phyloP scores from a whole-genome alignment of 1,284 basidiomycete species.

The Ustilago crameri region DNA sequence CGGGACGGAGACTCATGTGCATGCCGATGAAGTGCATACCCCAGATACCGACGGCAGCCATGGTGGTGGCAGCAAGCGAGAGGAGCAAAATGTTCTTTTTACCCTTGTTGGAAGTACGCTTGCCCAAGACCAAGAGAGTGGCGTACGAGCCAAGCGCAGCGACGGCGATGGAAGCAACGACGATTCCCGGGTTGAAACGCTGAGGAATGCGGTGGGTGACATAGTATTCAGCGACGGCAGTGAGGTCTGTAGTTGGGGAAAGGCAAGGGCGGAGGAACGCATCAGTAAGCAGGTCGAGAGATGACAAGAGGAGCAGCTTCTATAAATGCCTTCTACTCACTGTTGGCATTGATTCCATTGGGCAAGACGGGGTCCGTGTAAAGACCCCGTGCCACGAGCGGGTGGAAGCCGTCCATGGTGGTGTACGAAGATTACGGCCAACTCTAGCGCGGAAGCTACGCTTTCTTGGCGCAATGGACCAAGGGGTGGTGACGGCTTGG shows the following conservation, averaged over 20 bases:
- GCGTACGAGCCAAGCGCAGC: constrained; percentile 71
- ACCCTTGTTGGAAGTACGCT: constrained; percentile 70
- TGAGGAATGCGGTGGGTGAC: constrained; percentile 68
- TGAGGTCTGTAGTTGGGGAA: constrained; percentile 31
- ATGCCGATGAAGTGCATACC: constrained; percentile 71
- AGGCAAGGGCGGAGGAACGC: constrained; percentile 1
- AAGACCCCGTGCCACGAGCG: constrained; percentile 40
- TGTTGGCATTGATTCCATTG: constrained; percentile 17
- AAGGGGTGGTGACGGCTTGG: too few relatives aligned
- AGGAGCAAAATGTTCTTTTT: constrained; percentile 70
- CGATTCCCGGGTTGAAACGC: constrained; percentile 69
- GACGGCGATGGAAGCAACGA: constrained; percentile 71
- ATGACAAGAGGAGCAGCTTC: background rate
- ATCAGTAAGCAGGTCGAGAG: background rate
- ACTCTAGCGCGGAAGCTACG: constrained; percentile 1
- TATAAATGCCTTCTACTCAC: constrained; percentile 17
- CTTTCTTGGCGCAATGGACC: constrained; percentile 1
- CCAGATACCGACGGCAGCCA: constrained; percentile 66
- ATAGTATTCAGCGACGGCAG: constrained; percentile 69
- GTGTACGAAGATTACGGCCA: background rate
- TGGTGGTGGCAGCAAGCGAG: constrained; percentile 72
- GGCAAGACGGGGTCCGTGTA: constrained; percentile 50
- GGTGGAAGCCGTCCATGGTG: constrained; percentile 28
- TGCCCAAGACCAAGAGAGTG: constrained; percentile 70
- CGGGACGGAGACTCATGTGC: constrained; percentile 69